Percentiles rank a stretch among this genome's conserved stretches.
Conservation (phyloP, 495 filamentous ascomycete genomes). For the Ramalina intermedia region DNA sequence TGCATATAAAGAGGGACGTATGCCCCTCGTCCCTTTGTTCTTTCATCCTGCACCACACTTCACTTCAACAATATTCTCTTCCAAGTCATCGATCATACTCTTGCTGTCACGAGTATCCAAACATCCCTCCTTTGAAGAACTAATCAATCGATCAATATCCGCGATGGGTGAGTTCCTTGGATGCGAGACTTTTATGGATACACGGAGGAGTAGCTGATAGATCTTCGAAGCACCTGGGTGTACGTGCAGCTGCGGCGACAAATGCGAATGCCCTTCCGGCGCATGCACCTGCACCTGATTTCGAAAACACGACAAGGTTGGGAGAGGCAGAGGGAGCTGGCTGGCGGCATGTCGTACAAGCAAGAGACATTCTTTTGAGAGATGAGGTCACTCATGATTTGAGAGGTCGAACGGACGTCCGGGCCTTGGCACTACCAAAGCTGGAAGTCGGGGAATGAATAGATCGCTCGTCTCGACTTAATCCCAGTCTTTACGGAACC, state of each 20-base stretch:
- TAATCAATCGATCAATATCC: not conserved
- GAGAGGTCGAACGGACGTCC: not conserved
- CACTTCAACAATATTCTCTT: too few relatives aligned
- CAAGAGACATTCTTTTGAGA: not conserved
- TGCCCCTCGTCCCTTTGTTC: too few relatives aligned
- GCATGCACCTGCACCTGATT: constrained; percentile 16
- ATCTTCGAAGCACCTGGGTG: constrained; percentile 12
- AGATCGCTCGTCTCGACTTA: too few relatives aligned
- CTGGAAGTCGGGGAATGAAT: too few relatives aligned
- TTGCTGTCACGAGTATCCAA: too few relatives aligned
- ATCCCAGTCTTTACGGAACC: too few relatives aligned
- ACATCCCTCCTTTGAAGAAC: not conserved
- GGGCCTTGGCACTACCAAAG: not conserved
- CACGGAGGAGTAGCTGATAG: not conserved
- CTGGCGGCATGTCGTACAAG: too few relatives aligned
- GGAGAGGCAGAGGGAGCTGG: too few relatives aligned
- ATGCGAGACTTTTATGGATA: not conserved
- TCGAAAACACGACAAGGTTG: not conserved
- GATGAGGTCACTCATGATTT: not conserved
- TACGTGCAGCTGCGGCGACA: constrained; percentile 14
- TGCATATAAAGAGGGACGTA: too few relatives aligned
- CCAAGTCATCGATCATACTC: too few relatives aligned
- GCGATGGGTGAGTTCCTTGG: not conserved
- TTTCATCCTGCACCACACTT: too few relatives aligned
- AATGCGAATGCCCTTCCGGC: constrained; percentile 13